phyloP scores from a whole-genome alignment of 345 rosid genomes.

The Balakata baccata region DNA sequence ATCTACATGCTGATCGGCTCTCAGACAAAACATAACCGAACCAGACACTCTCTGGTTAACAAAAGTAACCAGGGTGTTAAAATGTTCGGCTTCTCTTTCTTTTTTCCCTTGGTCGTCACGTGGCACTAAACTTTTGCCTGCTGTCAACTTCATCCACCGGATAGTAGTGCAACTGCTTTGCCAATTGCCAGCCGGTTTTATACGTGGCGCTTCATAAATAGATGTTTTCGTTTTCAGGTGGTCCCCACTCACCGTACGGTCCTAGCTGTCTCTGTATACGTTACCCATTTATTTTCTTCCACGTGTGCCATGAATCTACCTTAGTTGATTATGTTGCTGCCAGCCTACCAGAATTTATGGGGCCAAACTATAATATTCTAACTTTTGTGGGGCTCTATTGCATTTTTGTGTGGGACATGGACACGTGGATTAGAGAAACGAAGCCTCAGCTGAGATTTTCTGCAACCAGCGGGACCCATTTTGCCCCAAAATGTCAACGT shows the following conservation, averaged over 20 bases:
- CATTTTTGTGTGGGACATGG: too few species aligned
- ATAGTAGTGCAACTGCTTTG: constrained; percentile 8
- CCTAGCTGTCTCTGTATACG: constrained; percentile 11
- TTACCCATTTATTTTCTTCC: constrained; percentile 17
- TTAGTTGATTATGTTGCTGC: constrained; percentile 10
- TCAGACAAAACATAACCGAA: too few species aligned
- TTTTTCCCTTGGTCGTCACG: constrained; percentile 7
- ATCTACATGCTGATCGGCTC: too few species aligned
- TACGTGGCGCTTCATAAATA: constrained; percentile 17
- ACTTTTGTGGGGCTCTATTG: not conserved
- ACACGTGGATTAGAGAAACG: constrained; percentile 17
- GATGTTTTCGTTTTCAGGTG: not conserved
- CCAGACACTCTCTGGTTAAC: too few species aligned
- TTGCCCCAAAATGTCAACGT: constrained; percentile 8
- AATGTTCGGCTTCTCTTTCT: not conserved
- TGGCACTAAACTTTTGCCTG: not conserved
- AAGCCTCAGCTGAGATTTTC: not conserved
- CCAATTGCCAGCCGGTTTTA: constrained; percentile 28
- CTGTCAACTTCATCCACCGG: constrained; percentile 27
- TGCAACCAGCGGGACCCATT: constrained; percentile 5
- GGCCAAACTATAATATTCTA: not conserved
- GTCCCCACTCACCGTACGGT: constrained; percentile 18
- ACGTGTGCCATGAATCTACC: constrained; percentile 14
- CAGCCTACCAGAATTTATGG: not conserved
- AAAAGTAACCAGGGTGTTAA: too few species aligned